Evolutionary conservation across 2,329 filamentous ascomycete species (phyloP), one percentile per base, ranked within the genome.

Genomic region (Aspergillus melleus): DNA sequence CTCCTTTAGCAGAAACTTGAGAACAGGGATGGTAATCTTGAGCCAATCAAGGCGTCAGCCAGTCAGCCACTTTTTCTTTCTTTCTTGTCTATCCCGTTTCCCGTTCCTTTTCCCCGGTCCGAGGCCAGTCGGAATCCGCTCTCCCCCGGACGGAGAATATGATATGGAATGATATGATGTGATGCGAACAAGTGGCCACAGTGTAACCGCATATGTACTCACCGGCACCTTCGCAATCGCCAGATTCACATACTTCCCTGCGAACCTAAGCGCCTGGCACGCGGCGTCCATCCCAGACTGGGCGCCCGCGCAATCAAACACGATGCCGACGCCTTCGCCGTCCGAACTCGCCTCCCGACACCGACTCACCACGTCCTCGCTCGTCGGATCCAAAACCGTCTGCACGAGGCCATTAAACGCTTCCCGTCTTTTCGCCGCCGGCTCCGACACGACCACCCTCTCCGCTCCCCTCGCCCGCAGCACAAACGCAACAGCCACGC

Each of bases 251-350:
- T 63, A 60, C 12, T 55, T 16, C 14, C 61, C 61, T 30, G 53
- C 32, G 14, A 61, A 63, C 30, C 59, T 16, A 12, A 63, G 26
- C n/a, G 52, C 57, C 36, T 52, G 52, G 26, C 49, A 55, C 2
- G 49, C 61, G 20, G 52, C 26, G 2, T 57, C 30, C 6, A 63
- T 24, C 4, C 55, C 61, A 4, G 36, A 5, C 56, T 63, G 61
- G 4, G 51, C 49, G 14, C 61, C 61, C 20, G 61, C 61, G 52
- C 58, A 63, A 29, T 63, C 61, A 57, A 63, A 61, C 12, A 59
- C 61, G 24, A 57, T 47, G 4, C 11, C 54, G 5, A 61, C 61
- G 1, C 59, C 61, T 29, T 44, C 50, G 11, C 54, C 54, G 1
- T 8, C 36, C 5, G 14, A 14, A 24, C 49, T 59, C 12, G 29